Evolutionary conservation across 1,284 basidiomycete species (phyloP), one percentile per base, ranked within the genome.

Genomic region (Kwoniella shivajii): DNA sequence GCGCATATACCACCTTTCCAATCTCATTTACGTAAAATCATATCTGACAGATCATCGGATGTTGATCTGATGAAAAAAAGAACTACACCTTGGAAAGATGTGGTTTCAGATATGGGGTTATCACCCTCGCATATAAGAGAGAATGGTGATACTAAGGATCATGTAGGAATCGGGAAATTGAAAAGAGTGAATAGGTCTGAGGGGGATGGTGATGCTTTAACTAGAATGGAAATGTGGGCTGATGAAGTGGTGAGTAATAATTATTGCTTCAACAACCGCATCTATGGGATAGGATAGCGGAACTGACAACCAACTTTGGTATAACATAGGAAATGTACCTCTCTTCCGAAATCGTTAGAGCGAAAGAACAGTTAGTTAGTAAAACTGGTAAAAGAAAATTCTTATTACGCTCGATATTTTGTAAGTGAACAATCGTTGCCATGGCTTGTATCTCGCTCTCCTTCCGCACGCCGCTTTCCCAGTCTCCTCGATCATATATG

Each of bases 21-120:
- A 24, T 46, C 44, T 2, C 60, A 65, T 27, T 60, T 73, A 6
- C 41, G 53, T n/a, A 26, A 46, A n/a, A 50, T 67, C 33, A n/a
- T 69, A 4, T 31, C 56, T 6, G 62, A 61, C 11, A 59, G 69
- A 7, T 30, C 47, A 5, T 52, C 27, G 6, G 68, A 74, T 47
- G 67, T 72, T 4, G 69, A 71, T 42, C 63, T 61, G 16, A 72
- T 75, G 66, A 57, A 62, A 5, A 47, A 63, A n/a, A 59, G 72
- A 10, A 70, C 67, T 10, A 68, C 68, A 44, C 73, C 73, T 16
- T 75, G 73, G 73, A 51, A 50, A 45, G 60, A 57, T 13, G 58
- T 71, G 5, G 54, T 67, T 11, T 50, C 50, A 22, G 65, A 64
- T 26, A 48, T 57, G 13, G 33, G 26, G 4, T 42, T 18, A 38